Evolutionary conservation across 257 asterid species (phyloP).

Genomic region (Nicotiana obtusifolia): DNA sequence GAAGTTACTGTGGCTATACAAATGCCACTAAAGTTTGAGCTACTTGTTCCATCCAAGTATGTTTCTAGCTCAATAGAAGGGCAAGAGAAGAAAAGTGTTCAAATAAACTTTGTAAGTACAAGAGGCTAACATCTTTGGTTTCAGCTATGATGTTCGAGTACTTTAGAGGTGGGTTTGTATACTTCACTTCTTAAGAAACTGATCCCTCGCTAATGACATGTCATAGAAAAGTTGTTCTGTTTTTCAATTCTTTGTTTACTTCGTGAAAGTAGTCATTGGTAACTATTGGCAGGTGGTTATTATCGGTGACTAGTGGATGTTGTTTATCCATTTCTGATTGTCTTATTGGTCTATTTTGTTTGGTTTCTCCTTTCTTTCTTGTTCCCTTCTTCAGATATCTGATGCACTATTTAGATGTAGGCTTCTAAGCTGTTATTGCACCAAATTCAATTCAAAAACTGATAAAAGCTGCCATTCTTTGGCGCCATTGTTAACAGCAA

Average conservation of each 20-base stretch:
- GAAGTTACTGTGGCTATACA: constrained; percentile 37
- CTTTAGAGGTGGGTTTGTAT: neutral
- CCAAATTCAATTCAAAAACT: neutral
- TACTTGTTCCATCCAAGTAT: constrained; percentile 32
- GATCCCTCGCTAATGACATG: neutral
- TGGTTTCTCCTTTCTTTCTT: neutral
- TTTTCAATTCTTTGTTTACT: no score
- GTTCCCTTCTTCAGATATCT: neutral
- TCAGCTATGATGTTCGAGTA: neutral
- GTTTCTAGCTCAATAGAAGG: constrained; percentile 2
- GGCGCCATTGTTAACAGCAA: no score
- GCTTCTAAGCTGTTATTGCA: neutral
- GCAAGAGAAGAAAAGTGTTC: neutral
- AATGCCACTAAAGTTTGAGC: constrained; percentile 26
- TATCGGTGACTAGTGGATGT: neutral
- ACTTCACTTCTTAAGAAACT: neutral
- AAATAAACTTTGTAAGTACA: no score
- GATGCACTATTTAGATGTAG: neutral
- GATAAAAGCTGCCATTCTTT: no score
- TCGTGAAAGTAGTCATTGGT: no score
- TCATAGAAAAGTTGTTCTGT: neutral
- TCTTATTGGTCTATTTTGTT: neutral
- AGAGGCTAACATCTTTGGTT: neutral
- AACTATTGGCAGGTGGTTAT: no score
- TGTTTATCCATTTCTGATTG: no score